A percentile compares a stretch with the other conserved stretches of the same genome.
phyloP scores from a whole-genome alignment of 371 early-diverging fungal genomes.

The Mortierella polycephala region DNA sequence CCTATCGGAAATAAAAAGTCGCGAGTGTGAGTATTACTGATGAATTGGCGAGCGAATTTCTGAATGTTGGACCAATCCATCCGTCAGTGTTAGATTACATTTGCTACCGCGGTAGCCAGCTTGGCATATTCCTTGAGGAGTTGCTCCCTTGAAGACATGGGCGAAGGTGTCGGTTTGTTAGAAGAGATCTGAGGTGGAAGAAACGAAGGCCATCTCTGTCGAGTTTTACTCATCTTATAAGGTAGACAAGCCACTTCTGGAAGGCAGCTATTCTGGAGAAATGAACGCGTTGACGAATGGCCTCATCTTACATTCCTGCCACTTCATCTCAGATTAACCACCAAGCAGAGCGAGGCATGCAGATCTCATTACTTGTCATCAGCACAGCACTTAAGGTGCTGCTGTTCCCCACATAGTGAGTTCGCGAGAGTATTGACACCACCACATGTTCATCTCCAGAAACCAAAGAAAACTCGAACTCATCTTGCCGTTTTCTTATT shows the following conservation, averaged over 20 bases:
- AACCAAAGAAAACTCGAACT: constrained; percentile 4
- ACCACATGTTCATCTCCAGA: background rate
- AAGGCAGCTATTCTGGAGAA: too few species aligned
- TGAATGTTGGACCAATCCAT: background rate
- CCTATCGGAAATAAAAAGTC: constrained; percentile 10
- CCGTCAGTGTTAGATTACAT: constrained; percentile 17
- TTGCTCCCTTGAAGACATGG: constrained; percentile 48
- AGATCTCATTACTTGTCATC: constrained; percentile 57
- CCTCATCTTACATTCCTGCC: background rate
- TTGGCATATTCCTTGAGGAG: constrained; percentile 41
- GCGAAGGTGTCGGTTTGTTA: background rate
- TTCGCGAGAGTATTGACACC: constrained; percentile 1
- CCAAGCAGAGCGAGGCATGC: constrained; percentile 34
- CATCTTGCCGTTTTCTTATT: background rate
- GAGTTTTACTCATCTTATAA: too few species aligned
- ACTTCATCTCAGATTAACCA: constrained; percentile 4
- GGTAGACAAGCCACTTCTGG: too few species aligned
- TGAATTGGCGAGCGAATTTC: background rate
- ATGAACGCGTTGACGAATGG: too few species aligned
- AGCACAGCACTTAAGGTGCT: constrained; percentile 75
- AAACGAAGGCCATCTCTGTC: too few species aligned
- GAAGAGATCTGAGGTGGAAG: background rate
- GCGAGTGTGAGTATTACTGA: background rate
- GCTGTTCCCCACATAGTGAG: constrained; percentile 81
- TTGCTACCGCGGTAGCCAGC: constrained; percentile 29